phyloP scores from a whole-genome alignment of 2,329 filamentous ascomycete genomes.

The Sclerotiophoma versabilis region DNA sequence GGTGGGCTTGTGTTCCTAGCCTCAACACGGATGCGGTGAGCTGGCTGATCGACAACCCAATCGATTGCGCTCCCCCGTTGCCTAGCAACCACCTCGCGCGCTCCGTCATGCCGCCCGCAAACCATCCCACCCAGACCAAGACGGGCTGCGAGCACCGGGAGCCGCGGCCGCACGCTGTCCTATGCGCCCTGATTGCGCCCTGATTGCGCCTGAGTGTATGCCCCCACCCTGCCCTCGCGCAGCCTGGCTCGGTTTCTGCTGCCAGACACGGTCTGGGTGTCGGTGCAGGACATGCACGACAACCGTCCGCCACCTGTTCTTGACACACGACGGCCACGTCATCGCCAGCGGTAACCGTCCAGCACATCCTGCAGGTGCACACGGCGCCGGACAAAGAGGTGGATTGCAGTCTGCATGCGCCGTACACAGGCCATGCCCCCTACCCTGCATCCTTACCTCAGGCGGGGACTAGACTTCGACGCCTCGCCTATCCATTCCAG shows the following conservation, averaged over 20 bases:
- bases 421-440: conserved; percentile 22
- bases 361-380: background rate
- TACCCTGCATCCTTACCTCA: conserved; percentile 34
- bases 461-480: conserved; percentile 34
- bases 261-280: background rate
- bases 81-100: conserved; percentile 16
- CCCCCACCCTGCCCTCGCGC: conserved; percentile 9
- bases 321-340: conserved; percentile 5
- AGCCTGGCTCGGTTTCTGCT: background rate
- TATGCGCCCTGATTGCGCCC: conserved; percentile 11
- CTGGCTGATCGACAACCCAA: conserved; percentile 15
- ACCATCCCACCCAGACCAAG: conserved; percentile 8
- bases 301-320: conserved; percentile 6
- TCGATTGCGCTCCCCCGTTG: conserved; percentile 18
- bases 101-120: conserved; percentile 16
- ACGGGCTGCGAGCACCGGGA: background rate
- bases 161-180: conserved; percentile 11
- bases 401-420: background rate
- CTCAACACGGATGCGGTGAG: conserved; percentile 29
- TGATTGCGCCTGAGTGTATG: conserved; percentile 1
- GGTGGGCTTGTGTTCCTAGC: conserved; percentile 10
- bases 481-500: conserved; percentile 26
- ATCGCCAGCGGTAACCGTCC: background rate
- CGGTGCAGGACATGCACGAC: conserved; percentile 7
- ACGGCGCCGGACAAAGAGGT: background rate